Evolutionary conservation across 768 basidiomycete species (phyloP).

Genomic region (Suillus weaverae): DNA sequence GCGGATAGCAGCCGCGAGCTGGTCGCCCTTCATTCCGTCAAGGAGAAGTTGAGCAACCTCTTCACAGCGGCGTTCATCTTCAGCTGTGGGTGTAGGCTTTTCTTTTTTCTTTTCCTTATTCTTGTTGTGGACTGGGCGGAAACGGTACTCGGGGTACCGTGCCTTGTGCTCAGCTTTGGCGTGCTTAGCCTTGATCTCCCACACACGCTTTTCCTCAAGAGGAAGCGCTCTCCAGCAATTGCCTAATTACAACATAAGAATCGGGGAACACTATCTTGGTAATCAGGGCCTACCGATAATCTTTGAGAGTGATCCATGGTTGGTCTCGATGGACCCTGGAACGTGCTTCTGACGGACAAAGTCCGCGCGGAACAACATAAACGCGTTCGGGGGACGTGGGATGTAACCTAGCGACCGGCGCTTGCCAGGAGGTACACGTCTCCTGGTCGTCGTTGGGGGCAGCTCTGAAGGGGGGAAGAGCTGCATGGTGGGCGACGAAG

Average conservation of each 20-base stretch:
- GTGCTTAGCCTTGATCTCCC: slow-evolving; percentile 72
- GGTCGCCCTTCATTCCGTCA: slow-evolving; percentile 69
- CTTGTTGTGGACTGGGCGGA: slow-evolving; percentile 47
- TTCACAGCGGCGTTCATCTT: slow-evolving; percentile 39
- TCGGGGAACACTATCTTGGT: background rate
- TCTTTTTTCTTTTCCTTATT: slow-evolving; percentile 44
- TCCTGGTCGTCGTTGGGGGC: slow-evolving; percentile 40
- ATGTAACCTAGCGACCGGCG: slow-evolving; percentile 53
- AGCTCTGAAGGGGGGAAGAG: slow-evolving; percentile 57
- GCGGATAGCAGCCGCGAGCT: slow-evolving; percentile 62
- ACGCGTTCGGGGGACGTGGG: slow-evolving; percentile 31
- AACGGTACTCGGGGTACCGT: slow-evolving; percentile 64
- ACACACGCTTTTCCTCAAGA: slow-evolving; percentile 66
- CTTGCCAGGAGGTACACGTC: slow-evolving; percentile 60
- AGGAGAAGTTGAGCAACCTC: slow-evolving; percentile 64
- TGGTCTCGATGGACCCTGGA: slow-evolving; percentile 50
- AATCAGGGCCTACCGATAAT: slow-evolving; percentile 37
- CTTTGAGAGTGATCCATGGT: slow-evolving; percentile 49
- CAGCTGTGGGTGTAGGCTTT: slow-evolving; percentile 16
- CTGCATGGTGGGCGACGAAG: slow-evolving; percentile 36
- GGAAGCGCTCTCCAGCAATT: slow-evolving; percentile 70
- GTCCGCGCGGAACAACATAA: slow-evolving; percentile 39
- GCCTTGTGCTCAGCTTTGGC: slow-evolving; percentile 73
- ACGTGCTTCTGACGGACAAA: slow-evolving; percentile 47
- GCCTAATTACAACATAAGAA: slow-evolving; percentile 21